Conservation (phyloP, 768 basidiomycete genomes). For the Gautieria morchelliformis region DNA sequence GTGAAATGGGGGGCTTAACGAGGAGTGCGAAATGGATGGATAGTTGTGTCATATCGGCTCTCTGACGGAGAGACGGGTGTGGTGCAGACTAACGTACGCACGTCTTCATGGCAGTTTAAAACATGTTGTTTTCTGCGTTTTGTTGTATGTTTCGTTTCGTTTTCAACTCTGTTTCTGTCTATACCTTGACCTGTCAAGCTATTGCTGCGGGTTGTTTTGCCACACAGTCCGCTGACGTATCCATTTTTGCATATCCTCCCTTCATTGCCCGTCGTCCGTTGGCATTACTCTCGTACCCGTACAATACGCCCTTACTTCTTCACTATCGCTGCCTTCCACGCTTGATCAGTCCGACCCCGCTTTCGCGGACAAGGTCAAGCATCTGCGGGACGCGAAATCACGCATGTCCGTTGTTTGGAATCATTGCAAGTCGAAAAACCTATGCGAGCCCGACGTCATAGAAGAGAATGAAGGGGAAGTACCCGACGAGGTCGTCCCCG, state of each 20-base stretch:
- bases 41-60: constrained; percentile 39
- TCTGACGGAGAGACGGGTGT: constrained; percentile 68
- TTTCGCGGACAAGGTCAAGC: constrained; percentile 82
- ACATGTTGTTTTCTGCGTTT: constrained; percentile 7
- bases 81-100: constrained; percentile 9
- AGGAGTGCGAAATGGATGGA: constrained; percentile 72
- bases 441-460: constrained; percentile 82
- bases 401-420: constrained; percentile 82
- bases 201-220: constrained; percentile 6
- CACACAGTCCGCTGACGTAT: constrained; percentile 46
- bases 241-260: constrained; percentile 40
- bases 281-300: constrained; percentile 20
- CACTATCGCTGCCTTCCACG: constrained; percentile 12
- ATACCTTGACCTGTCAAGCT: constrained; percentile 1
- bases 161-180: constrained; percentile 9
- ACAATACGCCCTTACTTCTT: constrained; percentile 16
- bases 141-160: constrained; percentile 2
- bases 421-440: constrained; percentile 80
- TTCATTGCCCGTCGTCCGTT: constrained; percentile 7
- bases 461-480: constrained; percentile 72
- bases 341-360: constrained; percentile 66
- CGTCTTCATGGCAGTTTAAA: constrained; percentile 7
- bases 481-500: constrained; percentile 51
- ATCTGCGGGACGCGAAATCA: constrained; percentile 75
- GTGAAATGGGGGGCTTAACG: constrained; percentile 99